Conservation (phyloP, 1,139 yeast genomes). For the Kodamaea sp. region DNA sequence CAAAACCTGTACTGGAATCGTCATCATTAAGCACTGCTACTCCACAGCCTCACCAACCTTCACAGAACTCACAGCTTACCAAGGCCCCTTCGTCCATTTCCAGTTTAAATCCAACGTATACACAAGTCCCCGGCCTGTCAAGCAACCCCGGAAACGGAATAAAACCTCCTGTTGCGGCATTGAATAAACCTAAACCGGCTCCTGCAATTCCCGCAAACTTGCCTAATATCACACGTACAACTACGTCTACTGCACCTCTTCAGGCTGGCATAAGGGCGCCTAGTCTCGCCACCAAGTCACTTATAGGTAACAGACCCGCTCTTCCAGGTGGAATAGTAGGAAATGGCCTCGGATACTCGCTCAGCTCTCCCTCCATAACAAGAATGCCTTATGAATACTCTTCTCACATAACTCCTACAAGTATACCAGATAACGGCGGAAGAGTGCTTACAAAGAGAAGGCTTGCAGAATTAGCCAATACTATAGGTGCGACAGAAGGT, state of each 20-base stretch:
- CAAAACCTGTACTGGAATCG: conserved; percentile 1
- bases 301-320: conserved; percentile 5
- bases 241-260: conserved; percentile 7
- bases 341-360: conserved; percentile 7
- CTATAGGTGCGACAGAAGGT: conserved; percentile 81
- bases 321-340: conserved; percentile 9
- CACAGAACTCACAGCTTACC: background rate
- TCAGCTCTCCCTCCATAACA: conserved; percentile 9
- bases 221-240: conserved; percentile 5
- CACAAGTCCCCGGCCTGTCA: background rate
- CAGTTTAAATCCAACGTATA: too few species aligned
- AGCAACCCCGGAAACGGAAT: background rate
- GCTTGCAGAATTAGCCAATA: conserved; percentile 77
- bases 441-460: conserved; percentile 88
- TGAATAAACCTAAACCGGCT: conserved; percentile 6
- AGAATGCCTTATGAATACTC: conserved; percentile 13
- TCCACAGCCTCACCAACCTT: background rate
- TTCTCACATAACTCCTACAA: conserved; percentile 31
- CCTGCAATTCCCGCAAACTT: conserved; percentile 4
- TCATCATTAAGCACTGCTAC: background rate
- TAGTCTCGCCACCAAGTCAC: conserved; percentile 5
- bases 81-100: background rate
- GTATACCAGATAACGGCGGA: conserved; percentile 58
- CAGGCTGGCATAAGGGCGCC: conserved; percentile 9
- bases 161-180: conserved; percentile 1